Percentiles rank a stretch among this genome's conserved stretches.
Evolutionary conservation across 768 basidiomycete genomes (phyloP).

Genomic region (Amylocystis lapponica): DNA sequence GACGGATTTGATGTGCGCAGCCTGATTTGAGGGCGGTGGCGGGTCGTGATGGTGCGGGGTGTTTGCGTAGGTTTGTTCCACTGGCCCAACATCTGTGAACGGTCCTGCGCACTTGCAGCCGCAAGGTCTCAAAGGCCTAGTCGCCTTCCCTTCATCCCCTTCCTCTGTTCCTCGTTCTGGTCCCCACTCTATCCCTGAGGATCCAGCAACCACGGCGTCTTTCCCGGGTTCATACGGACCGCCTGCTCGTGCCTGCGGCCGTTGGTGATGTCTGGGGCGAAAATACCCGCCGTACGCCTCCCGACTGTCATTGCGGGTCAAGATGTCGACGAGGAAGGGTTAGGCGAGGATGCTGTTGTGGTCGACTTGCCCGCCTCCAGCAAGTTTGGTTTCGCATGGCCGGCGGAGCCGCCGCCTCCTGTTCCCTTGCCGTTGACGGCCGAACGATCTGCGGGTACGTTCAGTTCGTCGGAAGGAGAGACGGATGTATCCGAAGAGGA

Average conservation of each 20-base stretch:
- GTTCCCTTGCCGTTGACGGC: constrained; percentile 31
- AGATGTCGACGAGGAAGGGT: constrained; percentile 34
- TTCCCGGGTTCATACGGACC: too few species aligned
- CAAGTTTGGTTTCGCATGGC: constrained; percentile 60
- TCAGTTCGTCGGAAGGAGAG: constrained; percentile 49
- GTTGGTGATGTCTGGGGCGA: constrained; percentile 25
- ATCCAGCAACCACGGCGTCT: too few species aligned
- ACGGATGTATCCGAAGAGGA: constrained; percentile 46
- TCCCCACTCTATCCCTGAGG: too few species aligned
- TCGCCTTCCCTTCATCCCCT: too few species aligned
- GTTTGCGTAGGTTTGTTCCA: not conserved
- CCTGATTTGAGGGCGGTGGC: not conserved
- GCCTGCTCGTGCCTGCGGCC: constrained; percentile 7
- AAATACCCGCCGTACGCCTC: constrained; percentile 46
- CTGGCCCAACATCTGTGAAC: too few species aligned
- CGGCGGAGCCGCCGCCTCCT: constrained; percentile 38
- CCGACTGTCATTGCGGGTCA: constrained; percentile 31
- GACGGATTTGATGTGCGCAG: too few species aligned
- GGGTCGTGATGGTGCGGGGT: not conserved
- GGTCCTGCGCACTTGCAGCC: not conserved
- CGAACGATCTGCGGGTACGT: constrained; percentile 32
- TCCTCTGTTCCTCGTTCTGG: too few species aligned
- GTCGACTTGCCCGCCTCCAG: constrained; percentile 42
- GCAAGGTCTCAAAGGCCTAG: not conserved
- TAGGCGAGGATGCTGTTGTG: constrained; percentile 39